These are phyloP conservation scores for Fusarium marasasianum DNA, from an alignment of 2,329 filamentous ascomycete genomes.

Conservation along the genomic window DNA sequence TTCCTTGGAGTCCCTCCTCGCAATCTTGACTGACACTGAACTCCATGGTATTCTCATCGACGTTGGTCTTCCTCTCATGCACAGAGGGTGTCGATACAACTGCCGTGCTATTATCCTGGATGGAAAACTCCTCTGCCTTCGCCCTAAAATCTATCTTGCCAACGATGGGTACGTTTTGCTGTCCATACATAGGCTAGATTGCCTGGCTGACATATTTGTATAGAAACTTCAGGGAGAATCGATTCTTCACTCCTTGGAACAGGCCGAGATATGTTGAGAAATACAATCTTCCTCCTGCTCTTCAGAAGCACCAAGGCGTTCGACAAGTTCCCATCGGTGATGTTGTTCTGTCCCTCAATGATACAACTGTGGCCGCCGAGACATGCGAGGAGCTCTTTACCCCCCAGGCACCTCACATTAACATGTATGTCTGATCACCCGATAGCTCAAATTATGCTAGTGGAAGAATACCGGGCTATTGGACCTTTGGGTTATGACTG, in stretches of 20 bases:
- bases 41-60: conserved; percentile 52
- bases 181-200: neutral
- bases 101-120: conserved; percentile 56
- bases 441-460: neutral
- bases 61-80: conserved; percentile 54
- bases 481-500: neutral
- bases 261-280: conserved; percentile 48
- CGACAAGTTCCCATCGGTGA: conserved; percentile 54
- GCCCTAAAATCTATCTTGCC: conserved; percentile 76
- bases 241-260: conserved; percentile 54
- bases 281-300: conserved; percentile 60
- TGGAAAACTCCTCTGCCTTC: conserved; percentile 74
- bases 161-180: conserved; percentile 64
- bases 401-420: conserved; percentile 33
- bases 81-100: conserved; percentile 50
- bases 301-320: conserved; percentile 60
- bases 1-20: conserved; percentile 45
- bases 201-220: neutral
- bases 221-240: conserved; percentile 50
- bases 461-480: neutral
- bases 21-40: conserved; percentile 46
- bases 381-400: conserved; percentile 51
- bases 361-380: conserved; percentile 53
- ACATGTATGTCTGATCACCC: conserved; percentile 2
- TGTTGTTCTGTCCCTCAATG: conserved; percentile 49